phyloP scores from a whole-genome alignment of 2,329 filamentous ascomycete species.

The Sporothrix pseudoabietina region DNA sequence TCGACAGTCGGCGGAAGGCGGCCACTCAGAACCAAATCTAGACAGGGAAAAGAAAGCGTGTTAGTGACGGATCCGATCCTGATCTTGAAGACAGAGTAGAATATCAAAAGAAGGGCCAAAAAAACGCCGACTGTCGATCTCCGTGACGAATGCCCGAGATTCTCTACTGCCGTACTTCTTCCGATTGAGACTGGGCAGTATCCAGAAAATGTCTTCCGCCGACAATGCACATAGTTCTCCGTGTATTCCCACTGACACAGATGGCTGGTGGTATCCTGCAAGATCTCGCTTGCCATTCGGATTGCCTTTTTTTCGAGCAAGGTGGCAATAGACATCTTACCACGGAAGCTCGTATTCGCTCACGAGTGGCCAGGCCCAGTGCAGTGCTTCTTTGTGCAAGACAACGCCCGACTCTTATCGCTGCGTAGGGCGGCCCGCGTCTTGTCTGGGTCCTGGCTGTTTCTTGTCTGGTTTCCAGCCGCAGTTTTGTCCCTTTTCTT shows the following conservation, averaged over 20 bases:
- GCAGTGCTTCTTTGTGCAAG: background rate
- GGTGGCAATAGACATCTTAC: background rate
- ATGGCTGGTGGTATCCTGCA: background rate
- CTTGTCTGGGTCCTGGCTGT: background rate
- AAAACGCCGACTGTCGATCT: background rate
- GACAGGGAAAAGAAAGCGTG: background rate
- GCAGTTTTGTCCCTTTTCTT: background rate
- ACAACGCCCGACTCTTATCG: background rate
- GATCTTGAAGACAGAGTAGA: background rate
- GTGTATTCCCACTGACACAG: background rate
- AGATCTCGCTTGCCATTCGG: slow-evolving; percentile 15
- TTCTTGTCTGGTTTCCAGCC: background rate
- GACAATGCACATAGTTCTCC: background rate
- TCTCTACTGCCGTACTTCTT: background rate
- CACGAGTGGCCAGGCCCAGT: background rate
- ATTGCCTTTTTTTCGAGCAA: background rate
- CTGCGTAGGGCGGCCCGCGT: background rate
- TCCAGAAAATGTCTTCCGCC: background rate
- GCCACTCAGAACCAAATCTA: background rate
- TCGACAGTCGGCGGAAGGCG: background rate
- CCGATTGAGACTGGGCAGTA: background rate
- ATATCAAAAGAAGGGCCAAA: background rate
- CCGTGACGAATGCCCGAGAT: background rate
- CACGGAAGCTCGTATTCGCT: slow-evolving; percentile 1
- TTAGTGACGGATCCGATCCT: background rate